These are phyloP conservation scores for Skeletonema tropicum DNA, from an alignment of 108 stramenopile species.

Conservation along the genomic window DNA sequence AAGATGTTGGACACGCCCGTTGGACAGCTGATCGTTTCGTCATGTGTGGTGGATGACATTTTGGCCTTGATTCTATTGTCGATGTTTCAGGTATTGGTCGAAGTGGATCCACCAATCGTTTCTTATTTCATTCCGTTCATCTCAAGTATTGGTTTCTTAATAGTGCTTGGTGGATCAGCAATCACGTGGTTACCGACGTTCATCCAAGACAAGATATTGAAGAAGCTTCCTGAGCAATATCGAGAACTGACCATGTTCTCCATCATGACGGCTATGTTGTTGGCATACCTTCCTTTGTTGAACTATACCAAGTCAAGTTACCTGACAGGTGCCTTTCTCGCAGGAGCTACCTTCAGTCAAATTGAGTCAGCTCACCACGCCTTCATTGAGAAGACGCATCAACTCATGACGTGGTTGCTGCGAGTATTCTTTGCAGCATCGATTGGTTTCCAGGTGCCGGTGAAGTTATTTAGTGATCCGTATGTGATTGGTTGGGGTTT, in stretches of 20 bases:
- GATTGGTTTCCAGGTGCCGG: slow-evolving; percentile 54
- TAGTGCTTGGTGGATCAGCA: slow-evolving; percentile 36
- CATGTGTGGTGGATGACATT: slow-evolving; percentile 69
- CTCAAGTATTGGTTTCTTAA: slow-evolving; percentile 19
- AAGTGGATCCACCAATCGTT: slow-evolving; percentile 20
- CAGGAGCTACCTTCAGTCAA: slow-evolving; percentile 65
- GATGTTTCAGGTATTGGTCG: slow-evolving; percentile 48
- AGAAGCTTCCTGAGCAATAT: slow-evolving; percentile 24
- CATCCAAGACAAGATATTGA: slow-evolving; percentile 43
- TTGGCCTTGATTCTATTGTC: slow-evolving; percentile 59
- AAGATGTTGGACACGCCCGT: slow-evolving; percentile 59
- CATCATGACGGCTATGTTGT: slow-evolving; percentile 40
- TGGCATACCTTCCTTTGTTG: slow-evolving; percentile 53
- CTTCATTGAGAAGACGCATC: slow-evolving; percentile 45
- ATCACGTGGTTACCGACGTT: slow-evolving; percentile 47
- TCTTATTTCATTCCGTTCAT: slow-evolving; percentile 55
- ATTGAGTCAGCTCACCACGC: slow-evolving; percentile 45
- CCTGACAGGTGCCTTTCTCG: slow-evolving; percentile 67
- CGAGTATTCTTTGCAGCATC: slow-evolving; percentile 66
- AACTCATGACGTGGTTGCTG: slow-evolving; percentile 53
- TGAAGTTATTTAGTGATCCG: slow-evolving; percentile 25
- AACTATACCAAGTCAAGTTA: slow-evolving; percentile 59
- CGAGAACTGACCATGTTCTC: slow-evolving; percentile 35
- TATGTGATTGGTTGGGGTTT: slow-evolving; percentile 51
- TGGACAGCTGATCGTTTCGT: slow-evolving; percentile 65